Evolutionary conservation across 1,284 basidiomycete species (phyloP).

Genomic region (Fomitopsis betulina): DNA sequence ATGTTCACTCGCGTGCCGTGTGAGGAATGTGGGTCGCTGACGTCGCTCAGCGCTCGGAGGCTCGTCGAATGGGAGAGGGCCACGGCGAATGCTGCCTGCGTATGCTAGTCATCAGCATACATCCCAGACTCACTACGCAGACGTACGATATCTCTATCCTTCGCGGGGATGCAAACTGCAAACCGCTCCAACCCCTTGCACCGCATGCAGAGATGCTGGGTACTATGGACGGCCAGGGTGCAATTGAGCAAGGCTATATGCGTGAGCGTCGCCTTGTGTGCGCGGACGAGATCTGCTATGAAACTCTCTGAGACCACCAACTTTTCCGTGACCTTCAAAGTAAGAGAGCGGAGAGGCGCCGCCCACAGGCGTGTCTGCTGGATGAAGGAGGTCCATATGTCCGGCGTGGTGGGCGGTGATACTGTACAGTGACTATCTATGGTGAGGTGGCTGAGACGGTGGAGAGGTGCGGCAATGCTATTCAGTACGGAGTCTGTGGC

Average conservation of each 20-base stretch:
- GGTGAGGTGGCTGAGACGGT: constrained; percentile 46
- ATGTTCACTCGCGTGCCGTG: constrained; percentile 34
- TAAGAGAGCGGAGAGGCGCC: constrained; percentile 40
- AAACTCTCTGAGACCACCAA: constrained; percentile 34
- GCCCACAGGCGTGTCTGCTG: constrained; percentile 32
- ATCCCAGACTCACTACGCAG: neutral
- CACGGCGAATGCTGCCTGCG: constrained; percentile 23
- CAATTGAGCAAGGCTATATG: constrained; percentile 47
- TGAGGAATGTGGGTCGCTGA: constrained; percentile 37
- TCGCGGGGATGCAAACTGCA: constrained; percentile 44
- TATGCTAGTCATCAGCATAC: neutral
- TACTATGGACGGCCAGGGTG: constrained; percentile 32
- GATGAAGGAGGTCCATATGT: constrained; percentile 34
- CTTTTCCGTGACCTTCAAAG: constrained; percentile 45
- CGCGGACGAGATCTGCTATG: constrained; percentile 38
- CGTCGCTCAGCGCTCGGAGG: constrained; percentile 45
- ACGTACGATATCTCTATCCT: constrained; percentile 50
- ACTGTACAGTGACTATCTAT: constrained; percentile 42
- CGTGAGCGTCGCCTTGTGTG: constrained; percentile 40
- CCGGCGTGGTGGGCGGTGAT: constrained; percentile 24
- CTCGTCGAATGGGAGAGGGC: constrained; percentile 35
- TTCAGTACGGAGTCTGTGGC: constrained; percentile 3
- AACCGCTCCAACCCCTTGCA: constrained; percentile 47
- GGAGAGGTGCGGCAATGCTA: constrained; percentile 32
- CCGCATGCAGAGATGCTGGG: constrained; percentile 36